phyloP scores from a whole-genome alignment of 441 rosid species.

The Croton setiger region DNA sequence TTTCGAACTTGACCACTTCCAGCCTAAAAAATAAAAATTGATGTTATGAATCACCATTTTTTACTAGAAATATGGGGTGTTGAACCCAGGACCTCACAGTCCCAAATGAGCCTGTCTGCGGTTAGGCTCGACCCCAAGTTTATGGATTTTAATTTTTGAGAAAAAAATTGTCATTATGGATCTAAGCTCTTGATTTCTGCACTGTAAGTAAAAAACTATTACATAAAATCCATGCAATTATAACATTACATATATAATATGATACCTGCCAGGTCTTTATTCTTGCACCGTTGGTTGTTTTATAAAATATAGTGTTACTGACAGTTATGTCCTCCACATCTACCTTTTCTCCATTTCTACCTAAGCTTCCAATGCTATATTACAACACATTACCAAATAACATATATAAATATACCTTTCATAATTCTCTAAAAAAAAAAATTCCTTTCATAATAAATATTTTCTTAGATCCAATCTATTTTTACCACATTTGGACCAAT shows the following conservation, averaged over 20 bases:
- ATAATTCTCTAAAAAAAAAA: too few species aligned
- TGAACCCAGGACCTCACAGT: too few species aligned
- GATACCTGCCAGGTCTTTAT: constrained; percentile 57
- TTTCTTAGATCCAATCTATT: too few species aligned
- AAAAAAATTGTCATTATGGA: neutral
- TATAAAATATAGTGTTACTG: constrained; percentile 27
- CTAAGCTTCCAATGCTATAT: constrained; percentile 57
- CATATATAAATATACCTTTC: too few species aligned
- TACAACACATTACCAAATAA: neutral
- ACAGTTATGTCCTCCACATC: constrained; percentile 40
- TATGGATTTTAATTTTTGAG: too few species aligned
- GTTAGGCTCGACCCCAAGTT: too few species aligned
- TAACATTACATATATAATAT: neutral
- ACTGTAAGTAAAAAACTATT: neutral
- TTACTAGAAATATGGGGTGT: too few species aligned
- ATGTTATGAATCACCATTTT: neutral
- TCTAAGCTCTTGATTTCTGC: neutral
- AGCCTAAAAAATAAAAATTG: constrained; percentile 13
- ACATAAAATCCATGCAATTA: too few species aligned
- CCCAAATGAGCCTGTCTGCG: too few species aligned
- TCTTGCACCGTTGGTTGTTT: constrained; percentile 50
- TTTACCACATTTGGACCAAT: too few species aligned
- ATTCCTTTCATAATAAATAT: too few species aligned
- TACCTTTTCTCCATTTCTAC: constrained; percentile 33
- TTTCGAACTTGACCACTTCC: constrained; percentile 39